A percentile compares a stretch with the other conserved stretches of the same genome.
Evolutionary conservation across 2,329 filamentous ascomycete genomes (phyloP).

Genomic region (Trichophyton simii): DNA sequence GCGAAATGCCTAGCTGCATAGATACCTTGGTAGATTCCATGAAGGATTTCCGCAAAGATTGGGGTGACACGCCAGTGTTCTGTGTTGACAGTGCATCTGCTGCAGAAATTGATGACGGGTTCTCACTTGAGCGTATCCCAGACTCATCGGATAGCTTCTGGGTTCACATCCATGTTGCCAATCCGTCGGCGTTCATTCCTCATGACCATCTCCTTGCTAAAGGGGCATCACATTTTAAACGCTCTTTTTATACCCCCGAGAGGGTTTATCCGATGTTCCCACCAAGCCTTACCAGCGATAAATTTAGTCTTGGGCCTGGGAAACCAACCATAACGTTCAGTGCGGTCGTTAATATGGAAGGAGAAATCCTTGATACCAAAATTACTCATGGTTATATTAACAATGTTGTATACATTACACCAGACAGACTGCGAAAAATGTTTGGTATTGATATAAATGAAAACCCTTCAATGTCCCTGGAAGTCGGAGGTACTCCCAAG

Average conservation of each 20-base stretch:
- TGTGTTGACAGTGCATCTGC: constrained; percentile 46
- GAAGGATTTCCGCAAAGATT: constrained; percentile 45
- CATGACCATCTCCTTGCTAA: constrained; percentile 40
- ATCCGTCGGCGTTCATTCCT: constrained; percentile 50
- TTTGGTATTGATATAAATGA: constrained; percentile 21
- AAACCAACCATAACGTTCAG: constrained; percentile 51
- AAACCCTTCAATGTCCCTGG: constrained; percentile 16
- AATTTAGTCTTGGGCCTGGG: constrained; percentile 42
- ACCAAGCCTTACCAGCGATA: constrained; percentile 32
- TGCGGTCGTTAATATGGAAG: constrained; percentile 40
- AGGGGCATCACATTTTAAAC: constrained; percentile 43
- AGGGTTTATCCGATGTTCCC: constrained; percentile 47
- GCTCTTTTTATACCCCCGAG: constrained; percentile 44
- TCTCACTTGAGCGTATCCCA: constrained; percentile 43
- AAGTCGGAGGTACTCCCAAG: constrained; percentile 22
- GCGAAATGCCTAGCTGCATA: constrained; percentile 15
- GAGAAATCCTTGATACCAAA: constrained; percentile 42
- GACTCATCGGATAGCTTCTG: constrained; percentile 38
- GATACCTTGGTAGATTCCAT: constrained; percentile 40
- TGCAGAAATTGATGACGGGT: constrained; percentile 50
- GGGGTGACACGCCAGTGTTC: constrained; percentile 45
- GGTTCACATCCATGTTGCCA: constrained; percentile 52
- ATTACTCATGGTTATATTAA: constrained; percentile 42
- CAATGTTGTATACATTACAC: constrained; percentile 44
- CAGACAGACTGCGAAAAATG: constrained; percentile 28